Conservation (phyloP, 2,329 filamentous ascomycete genomes). For the Alternaria rosae region DNA sequence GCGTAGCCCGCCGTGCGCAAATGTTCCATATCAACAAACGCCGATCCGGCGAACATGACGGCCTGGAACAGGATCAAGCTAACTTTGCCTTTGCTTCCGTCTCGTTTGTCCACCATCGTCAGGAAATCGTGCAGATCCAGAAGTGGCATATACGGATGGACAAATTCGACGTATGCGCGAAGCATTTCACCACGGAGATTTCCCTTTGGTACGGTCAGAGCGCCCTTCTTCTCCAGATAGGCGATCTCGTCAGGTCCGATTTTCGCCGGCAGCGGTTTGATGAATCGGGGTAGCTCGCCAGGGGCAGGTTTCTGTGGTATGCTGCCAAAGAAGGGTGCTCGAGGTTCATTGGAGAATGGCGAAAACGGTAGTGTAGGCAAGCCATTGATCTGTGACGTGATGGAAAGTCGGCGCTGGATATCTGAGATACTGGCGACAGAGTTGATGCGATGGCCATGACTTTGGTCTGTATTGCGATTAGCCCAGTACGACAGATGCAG, state of each 20-base stretch:
- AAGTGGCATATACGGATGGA: constrained; percentile 93
- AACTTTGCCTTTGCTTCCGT: constrained; percentile 74
- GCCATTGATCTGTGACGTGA: constrained; percentile 46
- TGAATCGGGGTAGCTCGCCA: constrained; percentile 68
- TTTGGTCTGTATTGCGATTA: constrained; percentile 54
- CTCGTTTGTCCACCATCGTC: constrained; percentile 66
- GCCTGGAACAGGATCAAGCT: constrained; percentile 92
- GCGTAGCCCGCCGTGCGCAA: constrained; percentile 79
- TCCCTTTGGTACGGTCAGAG: constrained; percentile 75
- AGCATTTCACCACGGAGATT: constrained; percentile 81
- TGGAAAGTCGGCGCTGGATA: constrained; percentile 56
- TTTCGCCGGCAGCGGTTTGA: constrained; percentile 79
- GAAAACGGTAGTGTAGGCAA: constrained; percentile 47
- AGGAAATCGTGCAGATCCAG: constrained; percentile 72
- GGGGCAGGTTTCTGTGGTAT: constrained; percentile 56
- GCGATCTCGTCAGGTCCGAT: constrained; percentile 82
- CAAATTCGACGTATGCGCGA: constrained; percentile 83
- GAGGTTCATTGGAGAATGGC: constrained; percentile 41
- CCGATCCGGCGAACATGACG: constrained; percentile 91
- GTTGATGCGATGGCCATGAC: constrained; percentile 53
- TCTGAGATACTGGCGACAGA: constrained; percentile 51
- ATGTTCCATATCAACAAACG: constrained; percentile 82
- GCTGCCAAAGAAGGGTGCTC: constrained; percentile 53
- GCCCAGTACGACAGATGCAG: constrained; percentile 17
- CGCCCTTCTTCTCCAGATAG: constrained; percentile 85